Evolutionary conservation across 2,329 filamentous ascomycete genomes (phyloP).

Genomic region (Teratosphaeria zuluensis): DNA sequence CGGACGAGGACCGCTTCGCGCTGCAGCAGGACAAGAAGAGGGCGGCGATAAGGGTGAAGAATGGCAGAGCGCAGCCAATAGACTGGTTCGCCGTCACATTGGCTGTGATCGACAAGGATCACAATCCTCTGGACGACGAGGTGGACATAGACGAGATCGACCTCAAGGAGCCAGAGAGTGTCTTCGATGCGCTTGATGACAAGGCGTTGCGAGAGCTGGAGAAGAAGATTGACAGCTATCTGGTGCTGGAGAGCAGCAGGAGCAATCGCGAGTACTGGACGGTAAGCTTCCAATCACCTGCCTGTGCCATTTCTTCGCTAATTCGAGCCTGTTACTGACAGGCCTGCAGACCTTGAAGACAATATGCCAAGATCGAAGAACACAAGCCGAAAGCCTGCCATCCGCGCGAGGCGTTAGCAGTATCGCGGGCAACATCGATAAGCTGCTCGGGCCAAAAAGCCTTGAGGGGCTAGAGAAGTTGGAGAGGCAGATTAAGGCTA

Average conservation of each 20-base stretch:
- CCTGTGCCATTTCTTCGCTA: neutral
- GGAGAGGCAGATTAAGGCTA: conserved; percentile 76
- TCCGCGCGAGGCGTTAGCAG: conserved; percentile 68
- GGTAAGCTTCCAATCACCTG: conserved; percentile 29
- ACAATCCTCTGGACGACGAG: conserved; percentile 73
- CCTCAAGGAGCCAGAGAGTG: conserved; percentile 67
- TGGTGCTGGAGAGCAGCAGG: conserved; percentile 66
- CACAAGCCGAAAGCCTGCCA: conserved; percentile 49
- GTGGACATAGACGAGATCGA: conserved; percentile 63
- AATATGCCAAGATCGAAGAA: conserved; percentile 69
- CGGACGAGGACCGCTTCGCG: conserved; percentile 92
- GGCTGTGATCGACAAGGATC: conserved; percentile 75
- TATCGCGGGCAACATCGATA: conserved; percentile 80
- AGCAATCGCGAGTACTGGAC: conserved; percentile 84
- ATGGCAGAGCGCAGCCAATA: conserved; percentile 81
- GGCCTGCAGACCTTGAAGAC: conserved; percentile 60
- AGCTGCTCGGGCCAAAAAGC: conserved; percentile 73
- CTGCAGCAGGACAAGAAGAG: conserved; percentile 97
- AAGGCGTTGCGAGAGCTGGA: conserved; percentile 65
- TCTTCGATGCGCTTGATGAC: conserved; percentile 62
- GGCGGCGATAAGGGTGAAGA: conserved; percentile 85
- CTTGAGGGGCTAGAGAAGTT: conserved; percentile 77
- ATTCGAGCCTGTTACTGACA: conserved; percentile 11
- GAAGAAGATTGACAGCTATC: conserved; percentile 70
- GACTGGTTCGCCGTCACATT: conserved; percentile 90